Base-by-base conservation (phyloP, 148 eudicot species). In the Limonium bicolor region DNA sequence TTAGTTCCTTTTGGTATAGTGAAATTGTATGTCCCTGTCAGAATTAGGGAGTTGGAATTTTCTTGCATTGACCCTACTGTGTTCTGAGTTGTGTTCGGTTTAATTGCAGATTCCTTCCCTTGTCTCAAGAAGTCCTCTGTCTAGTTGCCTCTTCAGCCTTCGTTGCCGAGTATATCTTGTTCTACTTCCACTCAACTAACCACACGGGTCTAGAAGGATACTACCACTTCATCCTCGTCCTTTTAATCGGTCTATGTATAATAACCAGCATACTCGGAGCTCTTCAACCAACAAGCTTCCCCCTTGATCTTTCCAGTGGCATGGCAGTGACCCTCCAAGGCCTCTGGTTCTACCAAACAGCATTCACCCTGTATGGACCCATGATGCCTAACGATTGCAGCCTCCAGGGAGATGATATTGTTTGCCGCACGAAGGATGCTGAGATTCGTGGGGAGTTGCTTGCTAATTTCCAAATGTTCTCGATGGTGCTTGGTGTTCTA, bases 341-440 rank as follows among this genome's bases (percentile, higher is more conserved):
- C 49, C 80, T 88, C 24, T 88, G 97, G 97, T 83, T 88, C 67
- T 88, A 74, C 59, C 97, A 83, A 62, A 83, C 84, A 7, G 97
- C 94, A 2, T 80, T 83, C 56, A 77, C 84, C 22, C 81, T 88
- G 5, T 83, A 88, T 27, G 94, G 97, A 5, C 76, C 94, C 14
- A 77, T 78, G 83, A 83, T 88, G 86, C 97, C 97, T 3, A 34
- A 53, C 1, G 92, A 94, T 11, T 83, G 97, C 48, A 46, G 23
- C 39, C 74, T 83, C 20, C 62, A 74, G 25, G 81, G 36, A 33
- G 46, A 64, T 48, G 52, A 61, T 20, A 72, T 87, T 16, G 34
- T 56, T 3, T 87, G 96, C 18, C 69, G 34, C 39, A 69, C 80
- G 6, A 18, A 29, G 2, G 76, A 51, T n/a, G 38, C 54, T 29